Evolutionary conservation across 805 yeast species (phyloP), one percentile per base, ranked within the genome.

Genomic region (Saccharomycopsis sp.): DNA sequence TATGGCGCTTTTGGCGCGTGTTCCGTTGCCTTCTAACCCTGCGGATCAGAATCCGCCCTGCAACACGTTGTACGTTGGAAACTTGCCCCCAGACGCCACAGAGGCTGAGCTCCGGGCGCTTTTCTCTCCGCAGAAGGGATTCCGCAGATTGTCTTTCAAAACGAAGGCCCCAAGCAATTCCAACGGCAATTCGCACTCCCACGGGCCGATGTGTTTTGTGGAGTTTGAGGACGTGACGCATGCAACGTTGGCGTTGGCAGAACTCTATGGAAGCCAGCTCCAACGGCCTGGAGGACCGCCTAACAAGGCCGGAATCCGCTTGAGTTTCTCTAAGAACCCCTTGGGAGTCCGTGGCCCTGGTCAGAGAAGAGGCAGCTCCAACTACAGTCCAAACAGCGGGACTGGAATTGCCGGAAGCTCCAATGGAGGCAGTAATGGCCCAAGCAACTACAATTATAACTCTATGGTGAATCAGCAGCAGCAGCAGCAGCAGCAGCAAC

Each of bases 11-110:
- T 72, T 88, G 52, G 91, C 92, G 0, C 74, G 90, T 63, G 91
- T 88, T 34, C 95, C 94, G 14, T 91, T 92, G 2, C 96, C 95
- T 4, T 97, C 97, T 0, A 92, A 92, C 67, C 99, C 99, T 4
- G 98, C 99, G 1, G 99, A 94, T 71, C 99, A 94, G 73, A 94
- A 94, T 68, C 98, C 99, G 2, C 99, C 99, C 5, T 94, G 99
- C 74, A 94, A 94, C 70, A 94, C 99, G 0, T 75, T 94, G 57
- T 94, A 94, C 67, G 99, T 94, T 52, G 99, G 99, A 18, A 94
- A 94, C 70, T 78, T 94, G 66, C 98, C 99, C 2, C 97, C 97
- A 16, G 97, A 94, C 75, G 96, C 97, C 1, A 86, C 95, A 1
- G 99, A 94, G 69, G 87, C 86, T 57, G 99, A 94, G 70, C 79